phyloP scores from a whole-genome alignment of 2,329 filamentous ascomycete species.

The Paradendryphiella salina region DNA sequence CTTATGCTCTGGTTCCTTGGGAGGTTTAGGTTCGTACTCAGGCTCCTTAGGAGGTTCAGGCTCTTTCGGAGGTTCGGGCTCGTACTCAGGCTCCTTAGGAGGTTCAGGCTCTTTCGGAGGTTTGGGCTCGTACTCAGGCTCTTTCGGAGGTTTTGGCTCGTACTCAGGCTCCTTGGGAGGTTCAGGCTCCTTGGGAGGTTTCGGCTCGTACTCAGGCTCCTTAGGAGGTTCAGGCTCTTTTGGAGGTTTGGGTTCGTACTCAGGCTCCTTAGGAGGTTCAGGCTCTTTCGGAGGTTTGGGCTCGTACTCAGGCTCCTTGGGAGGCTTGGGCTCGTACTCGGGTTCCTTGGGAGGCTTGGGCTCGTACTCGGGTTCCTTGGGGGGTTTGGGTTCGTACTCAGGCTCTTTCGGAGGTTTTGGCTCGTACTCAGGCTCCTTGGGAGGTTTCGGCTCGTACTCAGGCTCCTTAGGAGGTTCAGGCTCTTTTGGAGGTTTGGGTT shows the following conservation, averaged over 20 bases:
- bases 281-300: too few species aligned
- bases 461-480: neutral
- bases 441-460: too few species aligned
- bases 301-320: neutral
- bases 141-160: too few species aligned
- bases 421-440: neutral
- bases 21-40: neutral
- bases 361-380: neutral
- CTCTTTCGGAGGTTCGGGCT: too few species aligned
- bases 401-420: neutral
- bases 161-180: neutral
- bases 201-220: neutral
- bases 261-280: neutral
- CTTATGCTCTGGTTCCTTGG: neutral
- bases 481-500: neutral
- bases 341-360: neutral
- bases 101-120: neutral
- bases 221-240: neutral
- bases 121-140: neutral
- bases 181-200: neutral
- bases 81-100: neutral
- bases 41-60: neutral
- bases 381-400: neutral
- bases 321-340: neutral
- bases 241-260: too few species aligned